These are phyloP conservation scores for Ustilago sp. DNA, from an alignment of 1,284 basidiomycete species.

Conservation along the genomic window DNA sequence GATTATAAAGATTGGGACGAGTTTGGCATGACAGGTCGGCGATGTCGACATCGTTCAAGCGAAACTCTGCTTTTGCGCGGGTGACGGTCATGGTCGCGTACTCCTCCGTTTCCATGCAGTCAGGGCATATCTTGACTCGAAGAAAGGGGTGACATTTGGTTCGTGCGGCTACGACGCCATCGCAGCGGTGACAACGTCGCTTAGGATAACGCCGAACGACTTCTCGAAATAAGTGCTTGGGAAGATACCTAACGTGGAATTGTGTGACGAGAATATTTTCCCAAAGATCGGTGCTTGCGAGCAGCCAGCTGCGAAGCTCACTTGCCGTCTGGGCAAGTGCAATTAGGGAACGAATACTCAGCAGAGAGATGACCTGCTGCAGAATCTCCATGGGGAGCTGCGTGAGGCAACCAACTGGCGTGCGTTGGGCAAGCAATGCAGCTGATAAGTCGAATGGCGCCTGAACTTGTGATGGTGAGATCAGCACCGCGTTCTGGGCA, in stretches of 20 bases:
- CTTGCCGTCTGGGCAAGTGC: background rate
- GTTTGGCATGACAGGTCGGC: background rate
- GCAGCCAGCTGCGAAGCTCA: background rate
- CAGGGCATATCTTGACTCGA: background rate
- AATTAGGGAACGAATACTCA: background rate
- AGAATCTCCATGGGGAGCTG: background rate
- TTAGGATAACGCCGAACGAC: background rate
- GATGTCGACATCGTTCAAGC: constrained; percentile 1
- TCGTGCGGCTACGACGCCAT: background rate
- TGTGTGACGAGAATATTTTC: background rate
- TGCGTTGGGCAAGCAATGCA: background rate
- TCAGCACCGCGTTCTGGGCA: background rate
- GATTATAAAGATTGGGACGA: background rate
- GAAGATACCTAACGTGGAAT: background rate
- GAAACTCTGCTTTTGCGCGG: background rate
- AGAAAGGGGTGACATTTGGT: background rate
- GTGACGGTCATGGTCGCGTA: background rate
- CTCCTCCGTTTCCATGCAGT: background rate
- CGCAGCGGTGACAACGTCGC: background rate
- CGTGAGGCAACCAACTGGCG: background rate
- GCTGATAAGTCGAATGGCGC: background rate
- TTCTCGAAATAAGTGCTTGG: background rate
- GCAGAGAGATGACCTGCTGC: background rate
- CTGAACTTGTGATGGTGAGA: background rate
- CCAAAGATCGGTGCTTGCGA: background rate